These are phyloP conservation scores for Straminergon stramineum DNA, from an alignment of 225 moss, liverwort and hornwort genomes.

Conservation along the genomic window DNA sequence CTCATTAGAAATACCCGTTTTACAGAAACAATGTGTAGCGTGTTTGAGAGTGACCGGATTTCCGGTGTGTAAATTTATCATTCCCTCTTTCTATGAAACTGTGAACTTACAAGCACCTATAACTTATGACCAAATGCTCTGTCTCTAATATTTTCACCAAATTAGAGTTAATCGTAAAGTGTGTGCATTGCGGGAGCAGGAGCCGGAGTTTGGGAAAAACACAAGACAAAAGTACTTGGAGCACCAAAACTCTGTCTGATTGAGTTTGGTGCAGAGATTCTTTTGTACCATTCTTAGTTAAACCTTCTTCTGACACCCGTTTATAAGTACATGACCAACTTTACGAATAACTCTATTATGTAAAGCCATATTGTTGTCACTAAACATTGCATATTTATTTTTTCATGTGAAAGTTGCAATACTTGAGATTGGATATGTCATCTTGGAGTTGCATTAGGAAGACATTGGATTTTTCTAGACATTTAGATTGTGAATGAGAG, in stretches of 20 bases:
- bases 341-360: too few relatives aligned
- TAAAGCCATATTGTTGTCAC: neutral
- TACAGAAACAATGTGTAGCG: neutral
- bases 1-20: neutral
- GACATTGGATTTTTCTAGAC: neutral
- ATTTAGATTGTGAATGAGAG: neutral
- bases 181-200: too few relatives aligned
- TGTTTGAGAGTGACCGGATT: neutral
- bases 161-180: too few relatives aligned
- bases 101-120: neutral
- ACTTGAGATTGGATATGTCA: too few relatives aligned
- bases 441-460: neutral
- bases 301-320: too few relatives aligned
- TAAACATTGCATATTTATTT: too few relatives aligned
- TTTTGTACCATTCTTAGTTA: too few relatives aligned
- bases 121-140: neutral
- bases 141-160: neutral
- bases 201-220: too few relatives aligned
- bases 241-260: too few relatives aligned
- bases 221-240: too few relatives aligned
- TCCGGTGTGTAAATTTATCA: neutral
- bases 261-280: too few relatives aligned
- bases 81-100: neutral
- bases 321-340: too few relatives aligned
- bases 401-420: neutral